Percentiles rank a stretch among this genome's conserved stretches.
phyloP scores from a whole-genome alignment of 208 protist species.

The Leishmania mexicana region DNA sequence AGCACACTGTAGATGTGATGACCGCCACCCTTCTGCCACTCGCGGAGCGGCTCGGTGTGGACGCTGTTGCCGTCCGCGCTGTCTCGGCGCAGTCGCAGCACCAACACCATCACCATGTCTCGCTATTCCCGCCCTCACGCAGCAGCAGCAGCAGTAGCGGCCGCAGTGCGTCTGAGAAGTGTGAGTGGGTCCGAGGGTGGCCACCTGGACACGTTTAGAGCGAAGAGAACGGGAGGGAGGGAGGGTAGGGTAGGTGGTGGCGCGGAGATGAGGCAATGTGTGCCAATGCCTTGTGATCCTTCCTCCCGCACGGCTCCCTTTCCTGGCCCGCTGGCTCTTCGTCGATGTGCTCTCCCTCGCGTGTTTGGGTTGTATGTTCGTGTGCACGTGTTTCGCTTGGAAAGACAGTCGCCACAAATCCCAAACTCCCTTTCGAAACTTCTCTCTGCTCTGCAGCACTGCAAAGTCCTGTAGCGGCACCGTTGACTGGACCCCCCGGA shows the following conservation, averaged over 20 bases:
- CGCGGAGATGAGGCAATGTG: background rate
- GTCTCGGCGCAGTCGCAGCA: conserved; percentile 9
- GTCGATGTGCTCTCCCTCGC: background rate
- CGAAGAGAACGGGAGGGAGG: background rate
- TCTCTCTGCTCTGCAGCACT: background rate
- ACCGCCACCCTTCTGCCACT: conserved; percentile 29
- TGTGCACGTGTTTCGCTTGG: background rate
- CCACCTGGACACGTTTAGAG: background rate
- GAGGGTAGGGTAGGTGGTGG: background rate
- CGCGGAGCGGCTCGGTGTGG: conserved; percentile 38
- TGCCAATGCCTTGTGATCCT: background rate
- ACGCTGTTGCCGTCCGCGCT: conserved; percentile 29
- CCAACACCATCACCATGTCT: background rate
- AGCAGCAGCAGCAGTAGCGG: conserved; percentile 9
- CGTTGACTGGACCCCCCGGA: background rate
- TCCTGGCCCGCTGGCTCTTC: background rate
- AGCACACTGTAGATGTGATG: conserved; percentile 43
- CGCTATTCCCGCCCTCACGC: conserved; percentile 7
- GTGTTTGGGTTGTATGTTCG: background rate
- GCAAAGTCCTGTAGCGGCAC: background rate
- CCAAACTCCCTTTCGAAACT: background rate
- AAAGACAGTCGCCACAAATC: background rate
- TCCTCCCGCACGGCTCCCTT: background rate
- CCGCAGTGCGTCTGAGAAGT: background rate
- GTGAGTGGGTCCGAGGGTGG: background rate